Conservation (phyloP, 1,139 yeast species). For the Protomyces lactucae-debilis region DNA sequence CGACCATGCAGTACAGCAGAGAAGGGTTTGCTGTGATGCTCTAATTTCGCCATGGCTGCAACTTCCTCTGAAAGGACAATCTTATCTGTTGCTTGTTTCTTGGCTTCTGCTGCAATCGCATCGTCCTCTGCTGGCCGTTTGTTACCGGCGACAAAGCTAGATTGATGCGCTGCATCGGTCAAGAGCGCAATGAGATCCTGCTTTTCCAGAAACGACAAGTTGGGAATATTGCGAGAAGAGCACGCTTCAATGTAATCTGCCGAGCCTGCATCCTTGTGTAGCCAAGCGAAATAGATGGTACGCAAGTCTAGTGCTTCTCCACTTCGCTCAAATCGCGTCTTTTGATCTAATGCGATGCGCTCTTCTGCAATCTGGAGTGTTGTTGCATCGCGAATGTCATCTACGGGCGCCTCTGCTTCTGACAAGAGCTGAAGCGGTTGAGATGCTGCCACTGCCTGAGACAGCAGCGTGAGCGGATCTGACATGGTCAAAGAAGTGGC, state of each 20-base stretch:
- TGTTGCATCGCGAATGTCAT: not conserved
- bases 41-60: constrained; percentile 39
- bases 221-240: constrained; percentile 57
- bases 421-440: not conserved
- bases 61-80: constrained; percentile 25
- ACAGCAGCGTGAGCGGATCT: not conserved
- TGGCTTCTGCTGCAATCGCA: constrained; percentile 30
- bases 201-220: constrained; percentile 78
- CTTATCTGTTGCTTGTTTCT: constrained; percentile 10
- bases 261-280: constrained; percentile 65
- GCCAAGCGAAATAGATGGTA: constrained; percentile 75
- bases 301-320: constrained; percentile 47
- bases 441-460: not conserved
- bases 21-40: constrained; percentile 59
- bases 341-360: not conserved
- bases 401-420: not conserved
- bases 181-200: constrained; percentile 49
- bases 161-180: constrained; percentile 9
- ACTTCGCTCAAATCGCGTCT: constrained; percentile 10
- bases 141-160: not conserved
- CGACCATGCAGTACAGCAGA: constrained; percentile 74
- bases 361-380: not conserved
- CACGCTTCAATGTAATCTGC: constrained; percentile 79
- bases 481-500: not conserved
- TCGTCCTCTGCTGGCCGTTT: constrained; percentile 5